A percentile compares a stretch with the other conserved stretches of the same genome.
Conservation (phyloP, 2,329 filamentous ascomycete genomes). For the Chaetomium olivaceum region DNA sequence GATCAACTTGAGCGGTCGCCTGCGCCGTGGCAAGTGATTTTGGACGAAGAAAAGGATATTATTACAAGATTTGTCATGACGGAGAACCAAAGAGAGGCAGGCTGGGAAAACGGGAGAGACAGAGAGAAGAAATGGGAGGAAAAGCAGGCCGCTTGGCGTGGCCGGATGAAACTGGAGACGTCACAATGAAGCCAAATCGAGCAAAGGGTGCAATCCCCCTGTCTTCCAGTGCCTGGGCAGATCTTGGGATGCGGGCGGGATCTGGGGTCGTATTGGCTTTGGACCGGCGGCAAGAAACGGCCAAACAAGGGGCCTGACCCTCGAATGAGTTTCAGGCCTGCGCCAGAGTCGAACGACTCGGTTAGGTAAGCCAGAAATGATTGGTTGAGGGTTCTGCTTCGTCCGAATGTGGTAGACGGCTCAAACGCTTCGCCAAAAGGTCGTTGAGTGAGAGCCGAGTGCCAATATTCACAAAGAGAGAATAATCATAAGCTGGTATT, state of each 20-base stretch:
- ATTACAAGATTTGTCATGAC: conserved; percentile 1
- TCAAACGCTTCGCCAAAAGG: not conserved
- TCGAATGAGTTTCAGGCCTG: conserved; percentile 49
- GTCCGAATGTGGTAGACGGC: not conserved
- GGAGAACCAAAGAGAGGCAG: not conserved
- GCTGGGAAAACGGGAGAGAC: conserved; percentile 14
- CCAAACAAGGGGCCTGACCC: conserved; percentile 5
- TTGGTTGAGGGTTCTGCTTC: conserved; percentile 13
- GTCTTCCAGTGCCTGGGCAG: conserved; percentile 13
- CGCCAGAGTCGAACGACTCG: conserved; percentile 43
- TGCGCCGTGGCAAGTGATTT: conserved; percentile 18
- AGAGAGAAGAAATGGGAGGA: conserved; percentile 26
- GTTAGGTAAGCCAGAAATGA: conserved; percentile 32
- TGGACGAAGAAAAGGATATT: conserved; percentile 9
- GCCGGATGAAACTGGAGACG: conserved; percentile 36
- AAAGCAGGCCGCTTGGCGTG: conserved; percentile 20
- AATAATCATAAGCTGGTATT: not conserved
- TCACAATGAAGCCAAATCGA: conserved; percentile 30
- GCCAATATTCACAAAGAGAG: not conserved
- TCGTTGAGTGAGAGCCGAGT: not conserved
- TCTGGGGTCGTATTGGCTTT: conserved; percentile 5
- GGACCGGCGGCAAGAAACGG: conserved; percentile 2
- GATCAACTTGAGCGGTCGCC: conserved; percentile 12
- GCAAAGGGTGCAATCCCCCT: conserved; percentile 7
- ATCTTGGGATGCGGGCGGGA: conserved; percentile 21